Base-by-base conservation (phyloP, 1,139 yeast genomes). In the Suzukiozyma palmioleophila region DNA sequence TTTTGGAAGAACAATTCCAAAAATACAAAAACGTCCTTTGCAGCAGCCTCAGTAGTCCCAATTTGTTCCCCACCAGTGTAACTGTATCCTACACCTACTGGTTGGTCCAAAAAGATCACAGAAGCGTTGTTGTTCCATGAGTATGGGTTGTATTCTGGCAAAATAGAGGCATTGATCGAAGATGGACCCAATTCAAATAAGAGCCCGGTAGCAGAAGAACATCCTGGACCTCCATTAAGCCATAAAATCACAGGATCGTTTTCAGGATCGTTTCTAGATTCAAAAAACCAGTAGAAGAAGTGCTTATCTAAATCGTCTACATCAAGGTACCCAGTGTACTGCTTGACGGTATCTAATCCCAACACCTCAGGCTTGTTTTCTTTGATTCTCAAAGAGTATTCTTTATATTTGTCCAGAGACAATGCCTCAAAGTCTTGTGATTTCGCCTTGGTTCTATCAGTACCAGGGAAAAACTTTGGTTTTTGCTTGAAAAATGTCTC, bases 191-290 rank as follows among this genome's bases (percentile, higher is more conserved):
- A 73, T 66, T 89, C 96, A 54, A 88, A 87, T 60, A 88, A 85
- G 49, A 88, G 72, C n/a, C 96, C 97, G 25, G 95, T 86, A 62
- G 87, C 66, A 3, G 95, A 84, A 10, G 95, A 84, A 62, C 96
- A 87, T 9, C 96, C 96, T 35, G 95, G 95, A 15, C 95, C 95
- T 52, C 95, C 95, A 54, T 87, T 88, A 54, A 88, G 73, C 96
- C 96, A 89, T 51, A 89, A 69, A 39, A 89, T 76, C 36, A 88
- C 71, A 8, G 96, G 96, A 59, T 88, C 96, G 45, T 74, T 87
- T 48, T 68, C 66, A 15, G 96, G 96, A 64, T 87, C 95, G 56
- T 84, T 85, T 68, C 97, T 80, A 41, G 94, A 82, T 62, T 88
- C 96, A 55, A 89, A 88, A 54, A 83, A 81, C 95, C 95, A 86